Evolutionary conservation across 352 stramenopile species (phyloP).

Genomic region (Phytophthora brassicae): DNA sequence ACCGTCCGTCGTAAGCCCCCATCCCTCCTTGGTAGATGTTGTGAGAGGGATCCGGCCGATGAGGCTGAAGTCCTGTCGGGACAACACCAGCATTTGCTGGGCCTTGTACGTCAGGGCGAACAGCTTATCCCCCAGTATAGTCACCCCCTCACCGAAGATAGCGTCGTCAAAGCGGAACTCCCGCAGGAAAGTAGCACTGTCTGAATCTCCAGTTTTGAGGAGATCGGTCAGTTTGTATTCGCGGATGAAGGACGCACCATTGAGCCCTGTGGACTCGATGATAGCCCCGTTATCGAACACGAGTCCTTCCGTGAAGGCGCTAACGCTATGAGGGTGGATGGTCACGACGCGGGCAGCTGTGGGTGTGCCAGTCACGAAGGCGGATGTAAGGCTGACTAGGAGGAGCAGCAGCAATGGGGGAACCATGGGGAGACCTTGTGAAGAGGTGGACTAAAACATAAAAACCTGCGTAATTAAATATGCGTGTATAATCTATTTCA

Average conservation of each 20-base stretch:
- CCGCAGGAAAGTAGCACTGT: slow-evolving; percentile 26
- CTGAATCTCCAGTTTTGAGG: slow-evolving; percentile 9
- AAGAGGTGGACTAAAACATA: no score
- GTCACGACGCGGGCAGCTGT: slow-evolving; percentile 58
- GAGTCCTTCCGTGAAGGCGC: slow-evolving; percentile 75
- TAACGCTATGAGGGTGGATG: slow-evolving; percentile 68
- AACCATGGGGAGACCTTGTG: slow-evolving; percentile 20
- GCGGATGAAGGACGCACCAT: slow-evolving; percentile 66
- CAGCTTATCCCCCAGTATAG: slow-evolving; percentile 69
- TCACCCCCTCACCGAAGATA: slow-evolving; percentile 84
- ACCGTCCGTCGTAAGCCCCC: slow-evolving; percentile 86
- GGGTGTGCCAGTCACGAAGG: not conserved
- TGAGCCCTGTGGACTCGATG: slow-evolving; percentile 77
- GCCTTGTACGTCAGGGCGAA: slow-evolving; percentile 85
- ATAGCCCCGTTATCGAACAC: slow-evolving; percentile 62
- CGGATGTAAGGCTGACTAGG: slow-evolving; percentile 2
- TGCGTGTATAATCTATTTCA: no score
- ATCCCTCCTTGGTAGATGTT: slow-evolving; percentile 86
- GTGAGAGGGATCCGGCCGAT: slow-evolving; percentile 53
- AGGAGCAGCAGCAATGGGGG: slow-evolving; percentile 14
- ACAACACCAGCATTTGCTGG: slow-evolving; percentile 63
- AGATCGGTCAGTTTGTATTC: slow-evolving; percentile 51
- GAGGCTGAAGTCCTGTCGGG: slow-evolving; percentile 55
- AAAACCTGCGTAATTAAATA: no score
- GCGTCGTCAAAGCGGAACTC: slow-evolving; percentile 59